phyloP scores from a whole-genome alignment of 192 early-diverging fungal species.

The Chytriomyces hyalinus region DNA sequence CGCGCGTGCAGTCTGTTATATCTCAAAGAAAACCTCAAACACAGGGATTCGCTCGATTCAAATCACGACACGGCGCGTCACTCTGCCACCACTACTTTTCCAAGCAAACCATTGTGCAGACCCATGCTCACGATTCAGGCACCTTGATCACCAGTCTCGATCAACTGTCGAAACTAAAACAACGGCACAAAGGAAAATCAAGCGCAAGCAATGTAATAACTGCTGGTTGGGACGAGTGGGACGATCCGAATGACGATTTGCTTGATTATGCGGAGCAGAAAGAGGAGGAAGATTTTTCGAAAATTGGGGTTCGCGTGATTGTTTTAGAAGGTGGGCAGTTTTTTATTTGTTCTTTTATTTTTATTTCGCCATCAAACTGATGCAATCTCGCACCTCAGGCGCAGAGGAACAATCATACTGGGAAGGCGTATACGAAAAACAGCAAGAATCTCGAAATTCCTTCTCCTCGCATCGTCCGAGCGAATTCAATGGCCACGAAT shows the following conservation, averaged over 20 bases:
- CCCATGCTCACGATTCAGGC: conserved; percentile 37
- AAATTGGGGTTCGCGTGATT: not conserved
- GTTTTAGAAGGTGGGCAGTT: not conserved
- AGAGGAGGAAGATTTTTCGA: not conserved
- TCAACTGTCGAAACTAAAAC: conserved; percentile 11
- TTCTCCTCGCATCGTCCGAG: too few relatives aligned
- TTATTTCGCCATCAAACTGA: not conserved
- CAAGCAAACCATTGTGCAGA: conserved; percentile 38
- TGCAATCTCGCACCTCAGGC: not conserved
- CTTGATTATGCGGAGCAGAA: not conserved
- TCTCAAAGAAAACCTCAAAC: not conserved
- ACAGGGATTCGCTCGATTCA: conserved; percentile 45
- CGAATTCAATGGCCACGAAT: too few relatives aligned
- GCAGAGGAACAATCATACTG: conserved; percentile 18
- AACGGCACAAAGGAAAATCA: too few relatives aligned
- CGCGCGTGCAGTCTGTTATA: not conserved
- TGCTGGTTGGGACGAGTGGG: conserved; percentile 6
- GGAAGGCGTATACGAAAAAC: conserved; percentile 10
- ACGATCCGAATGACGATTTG: not conserved
- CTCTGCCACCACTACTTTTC: conserved; percentile 31
- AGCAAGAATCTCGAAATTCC: not conserved
- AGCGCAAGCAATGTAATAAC: too few relatives aligned
- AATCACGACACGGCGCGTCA: conserved; percentile 35
- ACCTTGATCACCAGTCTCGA: conserved; percentile 26
- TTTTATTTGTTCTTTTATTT: not conserved